Base-by-base conservation (phyloP, 768 basidiomycete genomes). In the Fistulinella prunicolor region DNA sequence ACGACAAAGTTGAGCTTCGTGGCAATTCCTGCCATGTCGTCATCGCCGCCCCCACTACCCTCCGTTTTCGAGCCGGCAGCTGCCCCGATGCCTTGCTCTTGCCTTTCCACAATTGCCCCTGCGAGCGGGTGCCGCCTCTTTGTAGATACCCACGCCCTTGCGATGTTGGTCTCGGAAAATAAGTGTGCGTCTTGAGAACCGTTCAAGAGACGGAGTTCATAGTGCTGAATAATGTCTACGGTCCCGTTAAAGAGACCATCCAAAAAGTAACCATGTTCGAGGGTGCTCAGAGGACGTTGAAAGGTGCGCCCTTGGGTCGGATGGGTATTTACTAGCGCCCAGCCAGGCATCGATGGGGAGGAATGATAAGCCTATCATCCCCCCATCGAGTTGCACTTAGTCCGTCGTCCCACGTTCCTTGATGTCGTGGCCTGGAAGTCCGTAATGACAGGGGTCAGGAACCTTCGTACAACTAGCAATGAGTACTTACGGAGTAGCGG, bases 101-200 rank as follows among this genome's bases (percentile, higher is more conserved):
- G 17, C 16, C 35, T 3, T n/a, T 17, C 12, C 5, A 36, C 53
- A 4, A 47, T 62, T 5, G 75, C 70, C 3, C 70, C 77, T 12
- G 77, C 73, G 4, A 83, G 66, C 3, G 81, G 81, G 50, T 69
- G 80, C 23, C 66, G 70, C 23, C 61, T 64, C 59, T 83, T 83
- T 19, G 78, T 59, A 10, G 69, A 57, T 17, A 63, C 23, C 80
- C 80, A 84, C 3, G 76, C 67, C 22, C 63, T 59, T 1, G 42
- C 29, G 30, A 82, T 56, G 49, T 74, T 79, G 10, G 56, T 53
- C 6, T 59, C 47, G 12, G 62, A 57, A 47, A 69, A 63, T 28
- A 60, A 28, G 63, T 45, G 23, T 49, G 50, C 40, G 46, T 48
- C 58, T 23, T 13, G 67, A 26, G 24, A 4, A 38, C 47, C 68